These are phyloP conservation scores for Fusarium sp. DNA, from an alignment of 2,329 filamentous ascomycete genomes.

Conservation along the genomic window DNA sequence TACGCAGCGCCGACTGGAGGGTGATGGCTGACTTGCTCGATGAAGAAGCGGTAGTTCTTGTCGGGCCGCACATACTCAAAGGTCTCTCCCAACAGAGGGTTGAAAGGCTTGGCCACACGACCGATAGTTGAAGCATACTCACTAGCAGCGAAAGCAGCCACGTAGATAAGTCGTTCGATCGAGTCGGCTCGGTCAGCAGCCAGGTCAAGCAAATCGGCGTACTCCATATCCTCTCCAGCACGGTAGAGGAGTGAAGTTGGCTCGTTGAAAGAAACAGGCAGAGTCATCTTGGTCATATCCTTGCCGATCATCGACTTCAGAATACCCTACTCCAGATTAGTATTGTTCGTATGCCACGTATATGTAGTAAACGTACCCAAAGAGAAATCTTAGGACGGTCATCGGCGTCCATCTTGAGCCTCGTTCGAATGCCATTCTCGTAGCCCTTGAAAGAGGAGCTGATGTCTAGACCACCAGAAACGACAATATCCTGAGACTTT, in stretches of 20 bases:
- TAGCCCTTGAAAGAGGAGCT: conserved; percentile 86
- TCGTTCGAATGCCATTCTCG: conserved; percentile 83
- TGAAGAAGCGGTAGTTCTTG: conserved; percentile 98
- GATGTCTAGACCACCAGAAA: conserved; percentile 68
- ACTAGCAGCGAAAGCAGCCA: conserved; percentile 93
- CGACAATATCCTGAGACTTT: conserved; percentile 54
- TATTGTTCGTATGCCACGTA: background rate
- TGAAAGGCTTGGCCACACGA: conserved; percentile 97
- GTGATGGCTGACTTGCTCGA: conserved; percentile 98
- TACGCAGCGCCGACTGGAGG: conserved; percentile 93
- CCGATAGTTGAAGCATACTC: conserved; percentile 98
- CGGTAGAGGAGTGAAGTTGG: conserved; percentile 95
- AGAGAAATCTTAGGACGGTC: conserved; percentile 93
- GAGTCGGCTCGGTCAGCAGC: conserved; percentile 88
- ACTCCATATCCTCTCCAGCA: conserved; percentile 98
- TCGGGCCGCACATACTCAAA: conserved; percentile 96
- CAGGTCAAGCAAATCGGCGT: conserved; percentile 88
- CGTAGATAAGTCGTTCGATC: conserved; percentile 91
- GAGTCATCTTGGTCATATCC: conserved; percentile 99
- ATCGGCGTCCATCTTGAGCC: conserved; percentile 89
- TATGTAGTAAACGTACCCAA: conserved; percentile 73
- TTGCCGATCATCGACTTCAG: conserved; percentile 99
- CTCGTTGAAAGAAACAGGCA: conserved; percentile 98
- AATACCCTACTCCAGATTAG: conserved; percentile 73
- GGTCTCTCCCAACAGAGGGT: conserved; percentile 93